Percentiles rank a stretch among this genome's conserved stretches.
These are phyloP conservation scores for Aspergillus quadrilineatus DNA, from an alignment of 2,329 filamentous ascomycete genomes.

Conservation along the genomic window DNA sequence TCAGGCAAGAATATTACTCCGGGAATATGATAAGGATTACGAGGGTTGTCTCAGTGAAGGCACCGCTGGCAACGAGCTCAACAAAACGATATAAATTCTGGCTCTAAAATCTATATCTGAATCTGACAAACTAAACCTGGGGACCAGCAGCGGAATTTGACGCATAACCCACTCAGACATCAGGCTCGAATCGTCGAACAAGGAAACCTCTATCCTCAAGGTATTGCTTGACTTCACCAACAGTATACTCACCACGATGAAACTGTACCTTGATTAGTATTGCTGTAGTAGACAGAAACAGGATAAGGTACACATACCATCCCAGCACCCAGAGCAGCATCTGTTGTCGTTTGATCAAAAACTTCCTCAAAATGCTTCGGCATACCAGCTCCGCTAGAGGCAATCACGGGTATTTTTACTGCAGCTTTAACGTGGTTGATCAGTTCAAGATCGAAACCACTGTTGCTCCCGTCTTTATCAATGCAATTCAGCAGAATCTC, in stretches of 20 bases:
- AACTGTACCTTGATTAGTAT: constrained; percentile 55
- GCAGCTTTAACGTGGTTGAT: constrained; percentile 84
- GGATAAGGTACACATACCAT: constrained; percentile 60
- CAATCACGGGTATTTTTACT: constrained; percentile 89
- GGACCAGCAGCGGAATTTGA: no score
- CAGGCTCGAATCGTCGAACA: constrained; percentile 72
- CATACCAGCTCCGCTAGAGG: constrained; percentile 85
- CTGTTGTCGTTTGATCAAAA: constrained; percentile 78
- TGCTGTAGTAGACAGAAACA: not conserved
- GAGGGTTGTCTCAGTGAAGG: no score
- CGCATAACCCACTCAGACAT: constrained; percentile 3
- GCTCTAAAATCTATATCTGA: no score
- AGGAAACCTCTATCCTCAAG: constrained; percentile 68
- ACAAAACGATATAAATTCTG: no score
- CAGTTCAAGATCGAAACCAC: constrained; percentile 90
- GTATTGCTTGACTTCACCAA: constrained; percentile 87
- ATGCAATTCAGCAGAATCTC: constrained; percentile 98
- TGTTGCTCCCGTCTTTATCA: constrained; percentile 92
- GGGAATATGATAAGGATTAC: no score
- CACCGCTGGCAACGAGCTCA: no score
- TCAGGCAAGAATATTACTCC: no score
- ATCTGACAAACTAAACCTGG: no score
- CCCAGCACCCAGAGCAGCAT: constrained; percentile 90
- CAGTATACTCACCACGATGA: constrained; percentile 91
- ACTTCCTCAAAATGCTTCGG: constrained; percentile 89